Evolutionary conservation across 2,329 filamentous ascomycete species (phyloP).

Genomic region (Colletotrichum cereale): DNA sequence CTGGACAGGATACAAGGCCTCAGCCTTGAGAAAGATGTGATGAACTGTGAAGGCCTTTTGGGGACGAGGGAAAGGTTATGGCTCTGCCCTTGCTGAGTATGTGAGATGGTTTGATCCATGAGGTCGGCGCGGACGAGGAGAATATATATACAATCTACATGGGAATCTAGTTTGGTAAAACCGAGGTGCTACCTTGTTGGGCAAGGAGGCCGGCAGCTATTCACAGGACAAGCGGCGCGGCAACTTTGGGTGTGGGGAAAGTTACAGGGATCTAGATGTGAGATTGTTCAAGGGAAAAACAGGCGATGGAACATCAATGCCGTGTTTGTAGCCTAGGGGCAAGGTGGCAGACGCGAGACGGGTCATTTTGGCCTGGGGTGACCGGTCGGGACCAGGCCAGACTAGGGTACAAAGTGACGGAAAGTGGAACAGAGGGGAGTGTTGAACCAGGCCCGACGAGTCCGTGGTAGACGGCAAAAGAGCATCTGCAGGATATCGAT

Average conservation of each 20-base stretch:
- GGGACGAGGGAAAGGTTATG: background rate
- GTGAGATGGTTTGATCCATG: background rate
- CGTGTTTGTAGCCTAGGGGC: constrained; percentile 25
- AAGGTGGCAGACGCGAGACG: background rate
- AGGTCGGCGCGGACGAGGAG: constrained; percentile 8
- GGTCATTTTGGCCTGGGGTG: constrained; percentile 1
- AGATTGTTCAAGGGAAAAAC: constrained; percentile 17
- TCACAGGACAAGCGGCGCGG: constrained; percentile 21
- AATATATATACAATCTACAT: constrained; percentile 31
- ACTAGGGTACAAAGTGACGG: constrained; percentile 8
- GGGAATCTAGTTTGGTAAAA: constrained; percentile 13
- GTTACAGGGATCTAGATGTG: constrained; percentile 21
- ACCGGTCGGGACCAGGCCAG: constrained; percentile 13
- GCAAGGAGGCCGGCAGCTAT: constrained; percentile 28
- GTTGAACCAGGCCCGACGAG: constrained; percentile 7
- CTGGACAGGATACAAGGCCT: background rate
- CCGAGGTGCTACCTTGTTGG: constrained; percentile 3
- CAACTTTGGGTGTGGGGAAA: constrained; percentile 33
- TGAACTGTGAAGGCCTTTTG: background rate
- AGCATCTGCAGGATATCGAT: background rate
- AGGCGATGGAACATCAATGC: constrained; percentile 38
- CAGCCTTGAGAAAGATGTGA: background rate
- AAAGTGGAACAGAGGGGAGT: background rate
- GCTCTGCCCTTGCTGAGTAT: background rate
- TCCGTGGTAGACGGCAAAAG: background rate